These are phyloP conservation scores for Xylaria sp. DNA, from an alignment of 2,329 filamentous ascomycete species.

Conservation along the genomic window DNA sequence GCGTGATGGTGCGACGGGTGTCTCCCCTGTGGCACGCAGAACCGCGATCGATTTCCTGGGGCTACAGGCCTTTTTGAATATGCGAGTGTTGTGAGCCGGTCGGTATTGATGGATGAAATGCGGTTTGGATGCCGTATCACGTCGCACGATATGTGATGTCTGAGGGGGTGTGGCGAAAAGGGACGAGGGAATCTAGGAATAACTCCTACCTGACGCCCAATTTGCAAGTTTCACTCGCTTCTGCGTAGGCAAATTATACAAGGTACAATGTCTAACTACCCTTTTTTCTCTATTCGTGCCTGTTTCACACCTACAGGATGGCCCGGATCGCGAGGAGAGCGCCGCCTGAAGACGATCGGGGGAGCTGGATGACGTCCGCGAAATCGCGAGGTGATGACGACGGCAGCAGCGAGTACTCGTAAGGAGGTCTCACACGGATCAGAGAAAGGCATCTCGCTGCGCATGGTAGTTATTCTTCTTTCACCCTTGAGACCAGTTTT, in stretches of 20 bases:
- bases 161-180: constrained; percentile 13
- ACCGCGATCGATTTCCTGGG: not conserved
- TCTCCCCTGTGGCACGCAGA: not conserved
- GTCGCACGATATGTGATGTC: constrained; percentile 17
- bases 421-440: not conserved
- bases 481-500: not conserved
- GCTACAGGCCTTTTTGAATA: constrained; percentile 19
- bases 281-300: too few species aligned
- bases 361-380: not conserved
- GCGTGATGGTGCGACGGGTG: not conserved
- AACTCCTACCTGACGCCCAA: not conserved
- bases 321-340: not conserved
- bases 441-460: not conserved
- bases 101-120: constrained; percentile 5
- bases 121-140: constrained; percentile 16
- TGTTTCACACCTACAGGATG: too few species aligned
- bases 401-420: too few species aligned
- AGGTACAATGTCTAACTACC: too few species aligned
- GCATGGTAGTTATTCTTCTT: not conserved
- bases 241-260: not conserved
- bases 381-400: not conserved
- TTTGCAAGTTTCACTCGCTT: constrained; percentile 4
- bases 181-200: not conserved
- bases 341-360: not conserved
- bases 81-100: constrained; percentile 22